These are phyloP conservation scores for Pinus albicaulis DNA, from an alignment of 75 land plant genomes.

Conservation along the genomic window DNA sequence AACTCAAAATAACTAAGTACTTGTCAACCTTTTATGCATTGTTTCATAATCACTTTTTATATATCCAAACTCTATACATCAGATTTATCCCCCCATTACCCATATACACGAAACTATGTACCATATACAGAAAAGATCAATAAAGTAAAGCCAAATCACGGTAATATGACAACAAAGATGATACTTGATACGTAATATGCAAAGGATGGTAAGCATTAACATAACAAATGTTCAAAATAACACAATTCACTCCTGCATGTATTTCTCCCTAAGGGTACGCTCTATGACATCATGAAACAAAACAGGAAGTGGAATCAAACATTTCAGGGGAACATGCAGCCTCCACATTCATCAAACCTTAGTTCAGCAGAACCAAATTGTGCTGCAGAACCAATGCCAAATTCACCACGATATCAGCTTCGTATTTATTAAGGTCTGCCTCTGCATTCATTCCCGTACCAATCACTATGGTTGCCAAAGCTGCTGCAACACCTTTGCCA, in stretches of 20 bases:
- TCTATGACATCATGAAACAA: slow-evolving; percentile 1
- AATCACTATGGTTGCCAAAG: slow-evolving; percentile 43
- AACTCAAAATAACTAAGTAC: neutral
- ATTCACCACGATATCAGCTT: slow-evolving; percentile 94
- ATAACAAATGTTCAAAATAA: neutral
- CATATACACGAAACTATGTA: neutral
- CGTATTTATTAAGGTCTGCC: slow-evolving; percentile 92
- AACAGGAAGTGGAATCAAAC: neutral
- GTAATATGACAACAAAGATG: neutral
- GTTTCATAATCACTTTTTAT: neutral
- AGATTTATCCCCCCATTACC: neutral
- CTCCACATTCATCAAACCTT: slow-evolving; percentile 28
- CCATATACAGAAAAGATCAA: neutral
- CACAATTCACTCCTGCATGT: neutral
- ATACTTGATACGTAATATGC: neutral
- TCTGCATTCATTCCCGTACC: slow-evolving; percentile 51
- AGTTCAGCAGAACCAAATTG: slow-evolving; percentile 99
- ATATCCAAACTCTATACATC: neutral
- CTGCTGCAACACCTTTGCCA: slow-evolving; percentile 24
- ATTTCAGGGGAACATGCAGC: neutral
- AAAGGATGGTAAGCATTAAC: neutral
- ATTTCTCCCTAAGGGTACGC: neutral
- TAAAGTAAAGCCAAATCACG: neutral
- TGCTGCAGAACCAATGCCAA: slow-evolving; percentile 98
- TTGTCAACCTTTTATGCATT: neutral